Evolutionary conservation across 148 eudicot species (phyloP).

Genomic region (Rhododendron ferrugineum): DNA sequence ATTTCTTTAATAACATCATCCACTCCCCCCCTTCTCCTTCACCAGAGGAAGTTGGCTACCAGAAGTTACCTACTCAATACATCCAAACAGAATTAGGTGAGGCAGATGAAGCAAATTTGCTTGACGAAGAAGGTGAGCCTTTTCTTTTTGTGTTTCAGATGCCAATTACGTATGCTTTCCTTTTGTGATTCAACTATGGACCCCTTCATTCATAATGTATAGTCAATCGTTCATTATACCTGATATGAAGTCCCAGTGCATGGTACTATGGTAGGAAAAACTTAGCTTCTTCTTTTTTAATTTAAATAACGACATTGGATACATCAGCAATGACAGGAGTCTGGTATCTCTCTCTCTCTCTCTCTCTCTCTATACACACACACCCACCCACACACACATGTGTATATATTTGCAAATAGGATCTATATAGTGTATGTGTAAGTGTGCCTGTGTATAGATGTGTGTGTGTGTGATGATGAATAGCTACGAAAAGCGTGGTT

Average conservation of each 20-base stretch:
- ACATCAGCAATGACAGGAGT: background rate
- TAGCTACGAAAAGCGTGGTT: background rate
- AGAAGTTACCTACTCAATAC: slow-evolving; percentile 51
- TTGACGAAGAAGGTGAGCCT: slow-evolving; percentile 65
- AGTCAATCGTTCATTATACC: background rate
- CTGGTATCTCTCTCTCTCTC: background rate
- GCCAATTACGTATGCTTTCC: background rate
- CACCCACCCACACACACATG: background rate
- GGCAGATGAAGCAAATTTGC: slow-evolving; percentile 75
- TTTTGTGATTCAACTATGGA: background rate
- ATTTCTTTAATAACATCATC: background rate
- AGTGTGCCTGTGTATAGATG: background rate
- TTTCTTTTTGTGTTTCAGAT: background rate
- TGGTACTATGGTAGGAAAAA: background rate
- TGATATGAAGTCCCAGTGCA: background rate
- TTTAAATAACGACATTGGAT: background rate
- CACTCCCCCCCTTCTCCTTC: slow-evolving; percentile 8
- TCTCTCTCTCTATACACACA: background rate
- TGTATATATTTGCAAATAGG: background rate
- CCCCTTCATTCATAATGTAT: background rate
- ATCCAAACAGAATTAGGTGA: slow-evolving; percentile 45
- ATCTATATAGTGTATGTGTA: background rate
- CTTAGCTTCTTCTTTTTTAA: background rate
- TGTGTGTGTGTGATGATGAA: background rate
- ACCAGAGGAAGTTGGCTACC: slow-evolving; percentile 48